These are phyloP conservation scores for Gnomoniopsis smithogilvyi DNA, from an alignment of 2,329 filamentous ascomycete species.

Conservation along the genomic window DNA sequence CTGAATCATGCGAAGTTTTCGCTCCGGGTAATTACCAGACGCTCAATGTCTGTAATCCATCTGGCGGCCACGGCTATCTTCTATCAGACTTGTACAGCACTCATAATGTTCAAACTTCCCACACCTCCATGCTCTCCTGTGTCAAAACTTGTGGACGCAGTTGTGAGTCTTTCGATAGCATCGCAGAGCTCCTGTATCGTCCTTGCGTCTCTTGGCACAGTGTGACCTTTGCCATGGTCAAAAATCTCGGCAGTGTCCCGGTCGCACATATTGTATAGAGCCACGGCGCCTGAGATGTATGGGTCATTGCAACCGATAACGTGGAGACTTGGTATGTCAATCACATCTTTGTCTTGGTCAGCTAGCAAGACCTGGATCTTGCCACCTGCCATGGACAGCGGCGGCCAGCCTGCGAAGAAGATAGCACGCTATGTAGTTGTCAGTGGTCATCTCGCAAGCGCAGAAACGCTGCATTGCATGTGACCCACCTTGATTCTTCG, in stretches of 20 bases:
- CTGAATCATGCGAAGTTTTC: too few relatives aligned
- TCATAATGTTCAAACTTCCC: too few relatives aligned
- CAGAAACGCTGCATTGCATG: not conserved
- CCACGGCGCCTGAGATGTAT: constrained; percentile 6
- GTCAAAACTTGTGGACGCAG: too few relatives aligned
- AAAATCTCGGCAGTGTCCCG: constrained; percentile 37
- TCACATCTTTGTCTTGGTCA: constrained; percentile 35
- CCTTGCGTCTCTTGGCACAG: constrained; percentile 32
- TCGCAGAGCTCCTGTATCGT: constrained; percentile 31
- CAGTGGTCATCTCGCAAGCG: not conserved
- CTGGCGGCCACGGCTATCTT: too few relatives aligned
- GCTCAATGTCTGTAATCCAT: too few relatives aligned
- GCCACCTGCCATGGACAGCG: constrained; percentile 29
- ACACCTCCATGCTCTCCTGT: too few relatives aligned
- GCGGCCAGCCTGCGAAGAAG: constrained; percentile 45
- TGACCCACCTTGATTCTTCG: constrained; percentile 33
- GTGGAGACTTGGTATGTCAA: constrained; percentile 39
- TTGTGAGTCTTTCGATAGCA: not conserved
- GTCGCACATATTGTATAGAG: constrained; percentile 35
- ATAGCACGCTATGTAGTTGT: constrained; percentile 35
- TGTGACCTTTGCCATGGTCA: constrained; percentile 41
- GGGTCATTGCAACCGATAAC: constrained; percentile 36
- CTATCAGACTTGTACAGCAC: too few relatives aligned
- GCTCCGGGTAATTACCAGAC: too few relatives aligned
- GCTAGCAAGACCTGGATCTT: constrained; percentile 28